phyloP scores from a whole-genome alignment of 306 rosid genomes.

The Vigna nakashimae region DNA sequence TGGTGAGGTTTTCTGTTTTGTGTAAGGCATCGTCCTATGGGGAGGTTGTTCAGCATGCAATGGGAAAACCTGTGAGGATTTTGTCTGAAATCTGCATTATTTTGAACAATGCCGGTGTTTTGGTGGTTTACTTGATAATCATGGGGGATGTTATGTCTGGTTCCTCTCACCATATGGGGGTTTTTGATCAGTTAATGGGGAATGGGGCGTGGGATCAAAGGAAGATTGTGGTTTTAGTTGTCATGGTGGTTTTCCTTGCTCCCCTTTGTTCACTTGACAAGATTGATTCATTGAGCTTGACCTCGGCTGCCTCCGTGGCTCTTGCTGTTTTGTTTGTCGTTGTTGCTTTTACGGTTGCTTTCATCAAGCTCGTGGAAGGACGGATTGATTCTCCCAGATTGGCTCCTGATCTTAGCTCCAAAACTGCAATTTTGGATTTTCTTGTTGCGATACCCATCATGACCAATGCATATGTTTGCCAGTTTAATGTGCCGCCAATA shows the following conservation, averaged over 20 bases:
- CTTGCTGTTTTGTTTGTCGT: constrained; percentile 87
- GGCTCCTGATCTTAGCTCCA: constrained; percentile 83
- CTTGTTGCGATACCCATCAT: constrained; percentile 95
- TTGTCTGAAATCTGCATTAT: constrained; percentile 81
- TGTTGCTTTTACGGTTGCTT: constrained; percentile 66
- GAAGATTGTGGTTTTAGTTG: constrained; percentile 70
- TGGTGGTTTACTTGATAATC: constrained; percentile 92
- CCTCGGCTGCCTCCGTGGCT: constrained; percentile 95
- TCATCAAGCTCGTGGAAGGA: constrained; percentile 77
- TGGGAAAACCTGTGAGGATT: constrained; percentile 77
- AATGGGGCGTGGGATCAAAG: constrained; percentile 95
- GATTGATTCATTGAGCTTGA: constrained; percentile 92
- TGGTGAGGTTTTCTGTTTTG: constrained; percentile 69
- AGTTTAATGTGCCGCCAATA: constrained; percentile 87
- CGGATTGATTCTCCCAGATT: constrained; percentile 69
- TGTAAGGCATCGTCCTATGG: constrained; percentile 82
- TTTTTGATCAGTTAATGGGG: constrained; percentile 89
- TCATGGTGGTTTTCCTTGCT: constrained; percentile 75
- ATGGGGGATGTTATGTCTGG: constrained; percentile 99
- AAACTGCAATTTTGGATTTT: constrained; percentile 76
- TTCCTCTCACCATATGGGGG: constrained; percentile 80
- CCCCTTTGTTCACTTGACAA: constrained; percentile 92
- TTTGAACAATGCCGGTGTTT: constrained; percentile 81
- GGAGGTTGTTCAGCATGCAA: constrained; percentile 83
- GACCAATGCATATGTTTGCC: constrained; percentile 93